Conservation (phyloP, 2,329 filamentous ascomycete genomes). For the Cladosporium sp. region DNA sequence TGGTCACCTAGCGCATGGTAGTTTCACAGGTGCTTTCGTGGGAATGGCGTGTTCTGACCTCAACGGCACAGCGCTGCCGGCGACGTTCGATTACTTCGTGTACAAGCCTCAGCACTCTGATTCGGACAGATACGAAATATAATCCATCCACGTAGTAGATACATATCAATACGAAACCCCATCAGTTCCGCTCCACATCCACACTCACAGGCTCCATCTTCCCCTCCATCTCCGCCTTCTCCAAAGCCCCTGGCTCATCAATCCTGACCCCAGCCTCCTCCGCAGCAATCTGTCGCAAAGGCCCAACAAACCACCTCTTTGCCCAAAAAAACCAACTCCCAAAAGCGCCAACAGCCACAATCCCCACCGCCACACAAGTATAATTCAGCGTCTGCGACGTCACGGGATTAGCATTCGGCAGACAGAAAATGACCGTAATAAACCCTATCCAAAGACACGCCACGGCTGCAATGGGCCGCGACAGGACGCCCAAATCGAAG, state of each 20-base stretch:
- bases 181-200: too few relatives aligned
- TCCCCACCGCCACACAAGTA: slow-evolving; percentile 55
- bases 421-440: slow-evolving; percentile 55
- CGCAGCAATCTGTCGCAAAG: slow-evolving; percentile 49
- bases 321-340: slow-evolving; percentile 51
- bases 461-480: slow-evolving; percentile 44
- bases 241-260: slow-evolving; percentile 42
- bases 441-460: slow-evolving; percentile 51
- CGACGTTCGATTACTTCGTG: slow-evolving; percentile 12
- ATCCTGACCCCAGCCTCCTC: slow-evolving; percentile 47
- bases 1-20: slow-evolving; percentile 8
- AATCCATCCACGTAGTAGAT: neutral
- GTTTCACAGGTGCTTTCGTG: slow-evolving; percentile 12
- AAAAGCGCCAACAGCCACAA: slow-evolving; percentile 47
- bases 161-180: too few relatives aligned
- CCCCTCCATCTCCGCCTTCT: slow-evolving; percentile 33
- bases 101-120: slow-evolving; percentile 9
- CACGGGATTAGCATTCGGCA: slow-evolving; percentile 53
- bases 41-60: slow-evolving; percentile 12
- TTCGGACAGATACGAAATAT: slow-evolving; percentile 8
- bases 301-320: slow-evolving; percentile 52
- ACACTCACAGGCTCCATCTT: neutral
- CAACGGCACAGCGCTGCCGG: slow-evolving; percentile 9
- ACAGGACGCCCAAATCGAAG: slow-evolving; percentile 48
- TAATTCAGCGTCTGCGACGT: slow-evolving; percentile 56